Evolutionary conservation across 768 basidiomycete species (phyloP).

Genomic region (Psilocybe sp.): DNA sequence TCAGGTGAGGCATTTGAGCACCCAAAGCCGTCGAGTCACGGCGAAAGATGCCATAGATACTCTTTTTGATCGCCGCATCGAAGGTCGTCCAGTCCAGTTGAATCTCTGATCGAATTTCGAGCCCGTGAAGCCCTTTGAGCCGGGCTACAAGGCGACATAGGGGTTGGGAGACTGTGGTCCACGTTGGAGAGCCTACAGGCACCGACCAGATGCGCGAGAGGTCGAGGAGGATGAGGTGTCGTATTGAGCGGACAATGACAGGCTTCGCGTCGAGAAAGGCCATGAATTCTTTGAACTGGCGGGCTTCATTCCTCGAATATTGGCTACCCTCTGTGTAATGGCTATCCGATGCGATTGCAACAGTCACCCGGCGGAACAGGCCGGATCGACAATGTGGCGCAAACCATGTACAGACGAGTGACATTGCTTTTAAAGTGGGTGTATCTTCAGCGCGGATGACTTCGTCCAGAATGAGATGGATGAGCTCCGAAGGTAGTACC

Average conservation of each 20-base stretch:
- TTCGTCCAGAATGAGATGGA: constrained; percentile 6
- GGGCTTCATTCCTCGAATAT: not conserved
- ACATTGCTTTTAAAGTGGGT: constrained; percentile 1
- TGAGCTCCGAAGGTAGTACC: constrained; percentile 1
- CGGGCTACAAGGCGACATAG: not conserved
- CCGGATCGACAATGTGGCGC: not conserved
- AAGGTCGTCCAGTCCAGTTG: constrained; percentile 7
- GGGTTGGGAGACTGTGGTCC: constrained; percentile 2
- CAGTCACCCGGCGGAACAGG: not conserved
- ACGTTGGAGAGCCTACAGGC: not conserved
- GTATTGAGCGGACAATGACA: constrained; percentile 1
- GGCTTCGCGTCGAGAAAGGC: constrained; percentile 4
- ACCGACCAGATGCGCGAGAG: constrained; percentile 1
- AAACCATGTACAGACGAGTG: constrained; percentile 2
- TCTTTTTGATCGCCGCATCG: constrained; percentile 1
- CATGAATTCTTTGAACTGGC: constrained; percentile 2
- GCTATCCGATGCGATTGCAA: constrained; percentile 4
- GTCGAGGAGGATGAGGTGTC: constrained; percentile 1
- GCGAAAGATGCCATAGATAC: constrained; percentile 3
- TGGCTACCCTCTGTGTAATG: not conserved
- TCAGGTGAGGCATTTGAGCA: not conserved
- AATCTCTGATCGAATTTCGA: constrained; percentile 5
- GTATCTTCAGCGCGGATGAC: constrained; percentile 1
- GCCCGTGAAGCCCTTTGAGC: not conserved
- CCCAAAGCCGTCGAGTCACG: not conserved